Evolutionary conservation across 1,284 basidiomycete species (phyloP).

Genomic region (Leccinum variabile): DNA sequence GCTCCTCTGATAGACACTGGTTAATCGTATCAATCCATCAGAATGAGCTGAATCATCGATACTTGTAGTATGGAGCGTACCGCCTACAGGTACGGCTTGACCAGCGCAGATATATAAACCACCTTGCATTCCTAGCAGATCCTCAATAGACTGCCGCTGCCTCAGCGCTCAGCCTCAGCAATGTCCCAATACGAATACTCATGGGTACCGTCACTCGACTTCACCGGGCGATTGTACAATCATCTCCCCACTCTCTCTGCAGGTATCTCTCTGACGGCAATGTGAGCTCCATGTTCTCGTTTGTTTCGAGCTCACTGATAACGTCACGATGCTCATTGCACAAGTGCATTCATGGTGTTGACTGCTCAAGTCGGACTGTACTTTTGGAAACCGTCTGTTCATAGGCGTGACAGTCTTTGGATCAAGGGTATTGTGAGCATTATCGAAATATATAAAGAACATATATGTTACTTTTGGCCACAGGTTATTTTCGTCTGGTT

Average conservation of each 20-base stretch:
- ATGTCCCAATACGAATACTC: not conserved
- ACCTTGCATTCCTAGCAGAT: not conserved
- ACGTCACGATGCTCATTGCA: not conserved
- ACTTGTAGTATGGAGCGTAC: not conserved
- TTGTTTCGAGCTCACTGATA: not conserved
- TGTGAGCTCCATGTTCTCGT: constrained; percentile 9
- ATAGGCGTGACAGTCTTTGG: constrained; percentile 24
- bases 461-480: too few species aligned
- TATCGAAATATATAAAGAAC: not conserved
- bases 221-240: constrained; percentile 13
- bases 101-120: not conserved
- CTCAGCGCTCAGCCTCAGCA: too few species aligned
- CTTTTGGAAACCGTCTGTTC: constrained; percentile 20
- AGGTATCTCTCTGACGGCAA: constrained; percentile 16
- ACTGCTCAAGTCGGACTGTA: constrained; percentile 28
- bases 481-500: constrained; percentile 26
- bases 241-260: constrained; percentile 13
- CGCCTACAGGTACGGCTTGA: not conserved
- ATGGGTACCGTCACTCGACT: not conserved
- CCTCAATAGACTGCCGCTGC: not conserved
- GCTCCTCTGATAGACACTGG: not conserved
- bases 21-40: constrained; percentile 1
- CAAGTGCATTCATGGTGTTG: constrained; percentile 23
- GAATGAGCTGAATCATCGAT: not conserved
- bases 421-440: constrained; percentile 23